Base-by-base conservation (phyloP, 164 flowering plant genomes). In the Annona squamosa region DNA sequence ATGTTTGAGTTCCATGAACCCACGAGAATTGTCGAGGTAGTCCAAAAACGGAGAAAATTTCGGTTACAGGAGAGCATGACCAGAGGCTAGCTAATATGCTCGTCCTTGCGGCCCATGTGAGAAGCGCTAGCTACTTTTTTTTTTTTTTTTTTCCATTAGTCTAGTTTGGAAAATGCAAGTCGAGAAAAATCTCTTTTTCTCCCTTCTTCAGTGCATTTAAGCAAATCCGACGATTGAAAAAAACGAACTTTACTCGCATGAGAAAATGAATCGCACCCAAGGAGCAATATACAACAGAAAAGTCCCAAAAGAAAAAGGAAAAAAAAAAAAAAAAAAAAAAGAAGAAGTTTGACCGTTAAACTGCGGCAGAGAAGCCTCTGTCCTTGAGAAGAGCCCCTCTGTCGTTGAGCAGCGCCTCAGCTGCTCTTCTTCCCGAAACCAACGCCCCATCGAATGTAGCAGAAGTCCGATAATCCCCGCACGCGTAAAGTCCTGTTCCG, bases 371-470 rank as follows among this genome's bases (percentile, higher is more conserved):
- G 1, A 66, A 43, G 68, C 68, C 68, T 42, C 19, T 66, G 46
- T 66, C 48, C 68, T 41, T 66, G 18, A 66, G 12, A 3, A 43
- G 45, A 66, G 68, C 46, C 5, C 13, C 82, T 9, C 70, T 76
- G 48, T 91, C 98, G 76, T 71, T 84, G 1, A 95, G 52, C 69
- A 95, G 73, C 64, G 93, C 90, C 67, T 91, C 99, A 0, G 75
- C 99, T 0, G 99, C 99, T 77, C 74, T 81, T 68, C 89, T 83
- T 26, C 99, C 99, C 0, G 99, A 92, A 46, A 90, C 90, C 81
- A 95, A 72, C 59, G 98, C 98, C 42, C 99, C 99, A 77, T 95
- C 97, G 77, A 95, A 95, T 1, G 99, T 91, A 18, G 98, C 97
- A 4, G 88, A 86, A 2, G 82, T 86, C 82, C 82, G 69, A 76